These are phyloP conservation scores for Parietichytrium sp. DNA, from an alignment of 108 stramenopile species.

Conservation along the genomic window DNA sequence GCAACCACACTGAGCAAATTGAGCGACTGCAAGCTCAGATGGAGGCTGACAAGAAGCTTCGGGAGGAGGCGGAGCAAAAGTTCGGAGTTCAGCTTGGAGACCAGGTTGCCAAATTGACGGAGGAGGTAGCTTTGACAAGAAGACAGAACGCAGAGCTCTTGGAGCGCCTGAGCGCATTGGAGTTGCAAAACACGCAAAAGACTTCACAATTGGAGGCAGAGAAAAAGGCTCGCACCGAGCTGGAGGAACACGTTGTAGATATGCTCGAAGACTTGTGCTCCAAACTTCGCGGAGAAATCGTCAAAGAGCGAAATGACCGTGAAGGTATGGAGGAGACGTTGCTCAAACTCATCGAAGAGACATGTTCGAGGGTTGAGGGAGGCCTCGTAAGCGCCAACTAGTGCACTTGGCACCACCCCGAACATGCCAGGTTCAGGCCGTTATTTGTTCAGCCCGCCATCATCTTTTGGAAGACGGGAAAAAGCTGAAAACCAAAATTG, in stretches of 20 bases:
- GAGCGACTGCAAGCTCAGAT: neutral
- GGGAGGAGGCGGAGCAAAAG: conserved; percentile 10
- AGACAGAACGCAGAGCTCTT: neutral
- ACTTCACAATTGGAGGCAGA: neutral
- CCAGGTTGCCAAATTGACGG: neutral
- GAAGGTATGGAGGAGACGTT: conserved; percentile 20
- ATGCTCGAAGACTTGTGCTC: conserved; percentile 7
- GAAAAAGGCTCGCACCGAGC: neutral
- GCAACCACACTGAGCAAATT: neutral
- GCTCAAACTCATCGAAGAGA: conserved; percentile 34
- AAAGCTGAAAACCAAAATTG: too few relatives aligned
- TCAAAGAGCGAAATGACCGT: conserved; percentile 9
- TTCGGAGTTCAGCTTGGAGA: conserved; percentile 21
- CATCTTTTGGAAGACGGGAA: too few relatives aligned
- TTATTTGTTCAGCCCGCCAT: too few relatives aligned
- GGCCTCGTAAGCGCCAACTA: too few relatives aligned
- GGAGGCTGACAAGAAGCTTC: neutral
- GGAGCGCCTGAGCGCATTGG: neutral
- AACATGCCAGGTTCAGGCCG: too few relatives aligned
- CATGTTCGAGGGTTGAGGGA: conserved; percentile 1
- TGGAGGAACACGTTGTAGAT: neutral
- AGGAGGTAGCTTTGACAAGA: neutral
- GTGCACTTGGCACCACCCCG: too few relatives aligned
- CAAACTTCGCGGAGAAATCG: conserved; percentile 19
- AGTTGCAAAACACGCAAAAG: neutral